Base-by-base conservation (phyloP, 2,329 filamentous ascomycete genomes). In the Pseudogymnoascus sp. region DNA sequence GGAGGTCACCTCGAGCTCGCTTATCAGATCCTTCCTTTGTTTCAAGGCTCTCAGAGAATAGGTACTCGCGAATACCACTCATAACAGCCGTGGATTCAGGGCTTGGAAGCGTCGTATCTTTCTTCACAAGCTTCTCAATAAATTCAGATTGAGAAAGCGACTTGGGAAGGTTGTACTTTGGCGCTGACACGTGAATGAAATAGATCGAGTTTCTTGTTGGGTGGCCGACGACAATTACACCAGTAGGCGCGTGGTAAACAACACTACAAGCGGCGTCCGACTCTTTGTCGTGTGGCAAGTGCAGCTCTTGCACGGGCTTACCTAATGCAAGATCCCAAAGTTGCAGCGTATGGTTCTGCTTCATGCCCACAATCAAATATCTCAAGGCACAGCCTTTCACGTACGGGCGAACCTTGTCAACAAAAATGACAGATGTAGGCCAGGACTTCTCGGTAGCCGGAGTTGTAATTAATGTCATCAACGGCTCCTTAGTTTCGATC, bases 191-290 rank as follows among this genome's bases (percentile, higher is more conserved):
- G 72, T 97, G 93, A 60, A 97, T 86, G 77, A 99, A 96, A 79
- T 97, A 99, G 75, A 99, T 88, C 6, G 93, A 97, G 79, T 99
- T 99, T 67, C 95, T 87, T 1, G 93, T 97, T 9, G 96, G 95
- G 72, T 99, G 95, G 37, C 93, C 96, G 65, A 99, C 89, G 65
- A 96, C 86, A 72, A 99, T 90, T 78, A 97, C 96, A 64, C 93
- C 93, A 31, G 93, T 95, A 67, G 87, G 84, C 5, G 95, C 89
- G 74, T 99, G 93, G 75, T 97, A 99, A 73, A 89, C 88, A 73
- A 99, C 89, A 74, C 93, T 97, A 81, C 95, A 99, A 65, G 97
- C 93, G n/a, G 92, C 92, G 76, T 97, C 93, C 2, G 91, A 96
- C 74, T 97, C 93, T 73, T 95, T 96, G 77, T 90, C 90, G 73